phyloP scores from a whole-genome alignment of 2,329 filamentous ascomycete species.

The Coniella lustricola region DNA sequence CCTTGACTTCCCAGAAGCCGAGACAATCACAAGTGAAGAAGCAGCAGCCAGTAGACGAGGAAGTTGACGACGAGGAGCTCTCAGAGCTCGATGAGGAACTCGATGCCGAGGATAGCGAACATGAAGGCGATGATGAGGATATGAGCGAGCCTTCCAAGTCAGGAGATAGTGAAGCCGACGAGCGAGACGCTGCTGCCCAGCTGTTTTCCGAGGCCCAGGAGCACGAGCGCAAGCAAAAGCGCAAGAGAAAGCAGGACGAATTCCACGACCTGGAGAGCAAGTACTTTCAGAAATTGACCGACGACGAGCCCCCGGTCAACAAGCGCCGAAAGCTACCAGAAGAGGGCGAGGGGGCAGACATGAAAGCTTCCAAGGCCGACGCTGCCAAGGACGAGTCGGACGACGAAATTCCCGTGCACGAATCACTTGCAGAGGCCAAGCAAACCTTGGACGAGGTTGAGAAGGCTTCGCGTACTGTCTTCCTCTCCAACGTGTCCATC shows the following conservation, averaged over 20 bases:
- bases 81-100: constrained; percentile 18
- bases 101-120: constrained; percentile 33
- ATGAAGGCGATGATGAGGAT: constrained; percentile 33
- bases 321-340: constrained; percentile 43
- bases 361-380: constrained; percentile 39
- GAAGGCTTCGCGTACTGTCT: constrained; percentile 84
- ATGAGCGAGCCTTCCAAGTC: constrained; percentile 26
- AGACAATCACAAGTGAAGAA: constrained; percentile 20
- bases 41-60: constrained; percentile 19
- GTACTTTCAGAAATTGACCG: constrained; percentile 60
- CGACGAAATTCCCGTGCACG: constrained; percentile 45
- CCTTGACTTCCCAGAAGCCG: constrained; percentile 26
- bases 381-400: constrained; percentile 28
- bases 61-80: constrained; percentile 20
- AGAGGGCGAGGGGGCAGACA: constrained; percentile 34
- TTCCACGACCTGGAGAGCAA: constrained; percentile 64
- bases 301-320: constrained; percentile 43
- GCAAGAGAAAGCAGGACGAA: constrained; percentile 57
- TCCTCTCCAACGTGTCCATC: constrained; percentile 83
- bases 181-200: constrained; percentile 27
- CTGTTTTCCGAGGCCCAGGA: constrained; percentile 30
- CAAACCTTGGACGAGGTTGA: constrained; percentile 63
- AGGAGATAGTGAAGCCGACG: constrained; percentile 20
- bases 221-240: constrained; percentile 45
- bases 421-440: constrained; percentile 46